phyloP scores from a whole-genome alignment of 345 rosid species.

The Ceriops zippeliana region DNA sequence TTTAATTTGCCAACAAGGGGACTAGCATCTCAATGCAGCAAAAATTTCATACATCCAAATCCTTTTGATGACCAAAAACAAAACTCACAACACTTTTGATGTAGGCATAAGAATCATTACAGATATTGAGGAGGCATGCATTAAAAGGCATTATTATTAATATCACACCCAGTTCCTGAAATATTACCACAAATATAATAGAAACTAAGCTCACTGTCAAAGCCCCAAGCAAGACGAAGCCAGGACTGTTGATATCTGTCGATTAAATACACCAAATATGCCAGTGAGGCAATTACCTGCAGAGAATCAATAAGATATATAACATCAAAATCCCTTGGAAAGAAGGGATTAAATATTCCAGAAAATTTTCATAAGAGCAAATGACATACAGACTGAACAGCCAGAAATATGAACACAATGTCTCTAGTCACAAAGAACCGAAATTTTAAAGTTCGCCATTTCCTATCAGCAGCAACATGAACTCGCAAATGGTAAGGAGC shows the following conservation, averaged over 20 bases:
- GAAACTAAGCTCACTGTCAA: conserved; percentile 80
- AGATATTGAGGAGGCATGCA: background rate
- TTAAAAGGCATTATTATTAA: background rate
- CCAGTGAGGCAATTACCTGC: conserved; percentile 86
- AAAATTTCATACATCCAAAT: background rate
- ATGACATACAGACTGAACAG: conserved; percentile 82
- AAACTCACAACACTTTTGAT: background rate
- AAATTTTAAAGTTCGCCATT: conserved; percentile 93
- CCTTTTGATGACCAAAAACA: background rate
- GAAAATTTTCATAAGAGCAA: background rate
- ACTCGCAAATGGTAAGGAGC: conserved; percentile 96
- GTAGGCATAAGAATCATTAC: background rate
- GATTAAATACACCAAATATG: conserved; percentile 76
- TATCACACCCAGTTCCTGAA: conserved; percentile 22
- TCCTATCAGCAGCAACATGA: conserved; percentile 93
- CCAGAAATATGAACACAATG: conserved; percentile 78
- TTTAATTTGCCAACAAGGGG: too few species aligned
- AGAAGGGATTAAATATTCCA: conserved; percentile 3
- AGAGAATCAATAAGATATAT: conserved; percentile 16
- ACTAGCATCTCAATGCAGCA: background rate
- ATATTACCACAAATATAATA: conserved; percentile 93
- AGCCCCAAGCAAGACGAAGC: conserved; percentile 90
- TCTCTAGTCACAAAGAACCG: conserved; percentile 98
- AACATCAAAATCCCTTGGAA: background rate
- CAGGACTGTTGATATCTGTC: conserved; percentile 75